Percentiles rank a stretch among this genome's conserved stretches.
Conservation (phyloP, 2,329 filamentous ascomycete genomes). For the Thielaviopsis populi region DNA sequence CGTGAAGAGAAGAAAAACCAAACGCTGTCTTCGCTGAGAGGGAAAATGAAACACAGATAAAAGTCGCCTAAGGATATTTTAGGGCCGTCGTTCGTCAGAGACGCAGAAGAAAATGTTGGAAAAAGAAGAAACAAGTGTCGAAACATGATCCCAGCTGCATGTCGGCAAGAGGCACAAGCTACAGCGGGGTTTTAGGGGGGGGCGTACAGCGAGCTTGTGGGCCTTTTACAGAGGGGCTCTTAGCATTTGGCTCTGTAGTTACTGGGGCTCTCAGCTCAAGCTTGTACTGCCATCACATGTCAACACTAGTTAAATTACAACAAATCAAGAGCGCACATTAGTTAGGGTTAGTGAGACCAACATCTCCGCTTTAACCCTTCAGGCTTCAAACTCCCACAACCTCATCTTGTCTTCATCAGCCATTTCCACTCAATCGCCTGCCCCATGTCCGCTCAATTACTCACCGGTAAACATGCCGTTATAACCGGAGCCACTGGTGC, state of each 20-base stretch:
- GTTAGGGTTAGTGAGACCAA: background rate
- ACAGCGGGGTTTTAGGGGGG: background rate
- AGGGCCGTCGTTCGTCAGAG: background rate
- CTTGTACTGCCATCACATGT: background rate
- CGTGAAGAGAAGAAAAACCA: background rate
- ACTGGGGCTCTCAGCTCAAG: background rate
- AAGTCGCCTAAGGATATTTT: constrained; percentile 1
- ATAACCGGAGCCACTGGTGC: constrained; percentile 57
- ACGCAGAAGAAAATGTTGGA: background rate
- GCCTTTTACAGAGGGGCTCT: background rate
- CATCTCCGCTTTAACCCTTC: background rate
- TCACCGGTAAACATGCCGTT: constrained; percentile 38
- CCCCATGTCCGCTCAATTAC: constrained; percentile 15
- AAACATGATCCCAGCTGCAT: background rate
- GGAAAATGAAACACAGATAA: background rate
- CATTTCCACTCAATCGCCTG: background rate
- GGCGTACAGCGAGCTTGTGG: background rate
- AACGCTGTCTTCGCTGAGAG: background rate
- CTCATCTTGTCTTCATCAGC: background rate
- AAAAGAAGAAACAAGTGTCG: background rate
- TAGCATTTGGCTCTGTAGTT: background rate
- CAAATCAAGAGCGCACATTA: background rate
- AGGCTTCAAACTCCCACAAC: background rate
- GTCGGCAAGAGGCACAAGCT: background rate
- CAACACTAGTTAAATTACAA: background rate